phyloP scores from a whole-genome alignment of 352 stramenopile genomes.

The Pythium aquatile region DNA sequence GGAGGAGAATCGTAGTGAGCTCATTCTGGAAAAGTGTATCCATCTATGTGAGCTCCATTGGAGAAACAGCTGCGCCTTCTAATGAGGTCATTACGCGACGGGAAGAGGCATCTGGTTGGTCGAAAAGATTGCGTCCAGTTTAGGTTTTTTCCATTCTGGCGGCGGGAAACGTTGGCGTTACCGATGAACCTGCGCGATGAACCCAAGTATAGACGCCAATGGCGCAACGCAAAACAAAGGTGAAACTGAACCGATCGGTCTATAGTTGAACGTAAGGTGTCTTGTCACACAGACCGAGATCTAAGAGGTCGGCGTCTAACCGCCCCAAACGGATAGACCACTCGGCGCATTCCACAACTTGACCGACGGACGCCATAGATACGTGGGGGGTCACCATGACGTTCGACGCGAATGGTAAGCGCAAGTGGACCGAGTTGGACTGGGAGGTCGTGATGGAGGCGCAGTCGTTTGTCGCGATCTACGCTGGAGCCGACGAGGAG shows the following conservation, averaged over 20 bases:
- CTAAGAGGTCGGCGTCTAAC: neutral
- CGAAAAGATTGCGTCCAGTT: neutral
- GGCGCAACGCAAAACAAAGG: neutral
- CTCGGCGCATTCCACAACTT: neutral
- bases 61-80: neutral
- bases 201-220: neutral
- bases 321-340: neutral
- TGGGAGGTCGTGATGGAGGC: slow-evolving; percentile 68
- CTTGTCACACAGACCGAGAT: neutral
- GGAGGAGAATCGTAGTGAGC: neutral
- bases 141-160: neutral
- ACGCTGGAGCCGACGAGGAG: slow-evolving; percentile 26
- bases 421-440: slow-evolving; percentile 67
- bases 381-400: slow-evolving; percentile 1
- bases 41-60: neutral
- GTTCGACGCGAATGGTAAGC: slow-evolving; percentile 32
- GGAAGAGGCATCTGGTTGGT: neutral
- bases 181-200: neutral
- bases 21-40: slow-evolving; percentile 2
- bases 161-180: neutral
- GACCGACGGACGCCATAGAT: slow-evolving; percentile 1
- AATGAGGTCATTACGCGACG: slow-evolving; percentile 2
- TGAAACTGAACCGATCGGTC: neutral
- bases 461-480: slow-evolving; percentile 66
- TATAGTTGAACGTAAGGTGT: neutral